Evolutionary conservation across 495 filamentous ascomycete species (phyloP).

Genomic region (Podospora comata): DNA sequence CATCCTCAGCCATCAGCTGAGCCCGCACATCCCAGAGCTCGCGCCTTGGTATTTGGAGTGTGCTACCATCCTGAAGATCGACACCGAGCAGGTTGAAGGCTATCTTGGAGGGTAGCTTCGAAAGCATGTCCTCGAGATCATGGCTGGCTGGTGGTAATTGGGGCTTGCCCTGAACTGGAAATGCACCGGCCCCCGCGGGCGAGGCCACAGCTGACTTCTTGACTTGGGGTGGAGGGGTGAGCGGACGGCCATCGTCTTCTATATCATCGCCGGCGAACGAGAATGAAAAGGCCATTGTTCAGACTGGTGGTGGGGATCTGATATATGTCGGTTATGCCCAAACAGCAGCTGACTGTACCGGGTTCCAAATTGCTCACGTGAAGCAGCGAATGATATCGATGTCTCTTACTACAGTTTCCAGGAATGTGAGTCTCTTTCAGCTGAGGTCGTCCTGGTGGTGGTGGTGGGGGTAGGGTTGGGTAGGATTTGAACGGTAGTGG

Average conservation of each 20-base stretch:
- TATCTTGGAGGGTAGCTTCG: conserved; percentile 71
- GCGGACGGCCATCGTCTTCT: conserved; percentile 56
- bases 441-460: neutral
- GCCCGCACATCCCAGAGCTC: conserved; percentile 92
- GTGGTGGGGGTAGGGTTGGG: conserved; percentile 5
- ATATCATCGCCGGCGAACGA: conserved; percentile 83
- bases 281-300: conserved; percentile 60
- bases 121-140: conserved; percentile 53
- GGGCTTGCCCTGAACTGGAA: conserved; percentile 49
- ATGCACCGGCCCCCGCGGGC: conserved; percentile 40
- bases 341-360: neutral
- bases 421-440: neutral
- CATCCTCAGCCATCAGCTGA: conserved; percentile 88
- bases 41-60: conserved; percentile 66
- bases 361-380: neutral
- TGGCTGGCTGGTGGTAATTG: conserved; percentile 46
- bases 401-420: neutral
- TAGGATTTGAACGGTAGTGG: conserved; percentile 2
- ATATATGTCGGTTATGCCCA: neutral
- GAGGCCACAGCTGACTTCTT: conserved; percentile 15
- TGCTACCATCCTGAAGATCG: conserved; percentile 42
- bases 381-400: neutral
- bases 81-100: conserved; percentile 65
- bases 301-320: neutral
- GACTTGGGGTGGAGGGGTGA: conserved; percentile 24